A percentile compares a stretch with the other conserved stretches of the same genome.
phyloP scores from a whole-genome alignment of 2,329 filamentous ascomycete genomes.

The Berkeleyomyces basicola region DNA sequence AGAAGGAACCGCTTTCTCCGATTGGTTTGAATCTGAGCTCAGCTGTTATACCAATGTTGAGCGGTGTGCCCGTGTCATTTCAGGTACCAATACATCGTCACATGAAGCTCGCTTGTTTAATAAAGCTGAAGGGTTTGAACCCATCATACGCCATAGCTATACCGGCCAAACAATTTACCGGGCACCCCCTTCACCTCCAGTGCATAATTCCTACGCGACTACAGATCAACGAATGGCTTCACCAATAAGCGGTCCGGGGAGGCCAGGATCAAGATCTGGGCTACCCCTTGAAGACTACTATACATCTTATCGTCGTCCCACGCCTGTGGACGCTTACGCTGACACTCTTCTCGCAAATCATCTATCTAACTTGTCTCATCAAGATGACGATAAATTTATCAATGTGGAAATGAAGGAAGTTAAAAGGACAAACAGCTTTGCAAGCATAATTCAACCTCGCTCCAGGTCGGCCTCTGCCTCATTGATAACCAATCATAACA shows the following conservation, averaged over 20 bases:
- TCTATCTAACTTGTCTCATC: no score
- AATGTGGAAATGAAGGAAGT: no score
- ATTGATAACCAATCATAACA: background rate
- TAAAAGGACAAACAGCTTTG: background rate
- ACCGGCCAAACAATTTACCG: background rate
- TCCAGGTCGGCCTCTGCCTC: background rate
- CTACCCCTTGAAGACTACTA: background rate
- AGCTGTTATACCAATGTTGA: background rate
- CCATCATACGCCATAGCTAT: background rate
- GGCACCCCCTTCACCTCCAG: background rate
- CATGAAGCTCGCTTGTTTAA: background rate
- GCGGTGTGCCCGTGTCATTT: background rate
- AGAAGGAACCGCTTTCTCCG: slow-evolving; percentile 6
- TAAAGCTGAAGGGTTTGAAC: background rate
- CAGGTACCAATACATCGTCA: background rate
- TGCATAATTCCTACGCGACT: background rate
- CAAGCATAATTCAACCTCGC: background rate
- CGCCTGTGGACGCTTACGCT: background rate
- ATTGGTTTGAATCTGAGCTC: slow-evolving; percentile 6
- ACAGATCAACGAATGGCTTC: background rate
- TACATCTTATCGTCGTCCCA: background rate
- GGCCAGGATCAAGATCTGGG: background rate
- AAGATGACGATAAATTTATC: background rate
- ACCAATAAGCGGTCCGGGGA: background rate
- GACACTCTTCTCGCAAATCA: background rate